phyloP scores from a whole-genome alignment of 2,329 filamentous ascomycete genomes.

The Aspergillus quadricinctus region DNA sequence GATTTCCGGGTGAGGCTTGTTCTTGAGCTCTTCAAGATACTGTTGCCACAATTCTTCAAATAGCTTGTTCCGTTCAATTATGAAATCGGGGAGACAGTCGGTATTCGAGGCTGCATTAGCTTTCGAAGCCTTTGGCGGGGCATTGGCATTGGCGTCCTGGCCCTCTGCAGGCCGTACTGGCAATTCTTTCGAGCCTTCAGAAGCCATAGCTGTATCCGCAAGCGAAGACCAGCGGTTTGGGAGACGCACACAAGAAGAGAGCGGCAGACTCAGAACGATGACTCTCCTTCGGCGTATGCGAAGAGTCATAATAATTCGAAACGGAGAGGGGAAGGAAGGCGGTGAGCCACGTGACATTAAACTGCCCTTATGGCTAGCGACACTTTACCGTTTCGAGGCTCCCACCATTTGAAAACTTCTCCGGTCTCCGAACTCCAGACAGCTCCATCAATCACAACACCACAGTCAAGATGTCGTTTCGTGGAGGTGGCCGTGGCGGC shows the following conservation, averaged over 20 bases:
- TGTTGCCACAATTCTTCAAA: constrained; percentile 86
- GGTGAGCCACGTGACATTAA: constrained; percentile 32
- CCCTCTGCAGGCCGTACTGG: constrained; percentile 32
- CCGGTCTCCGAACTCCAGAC: constrained; percentile 20
- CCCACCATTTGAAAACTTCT: constrained; percentile 40
- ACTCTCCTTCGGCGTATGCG: constrained; percentile 6
- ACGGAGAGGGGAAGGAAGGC: constrained; percentile 27
- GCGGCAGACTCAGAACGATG: constrained; percentile 10
- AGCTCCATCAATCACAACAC: constrained; percentile 23
- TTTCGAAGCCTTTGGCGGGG: constrained; percentile 33
- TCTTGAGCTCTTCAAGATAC: constrained; percentile 69
- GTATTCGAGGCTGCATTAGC: constrained; percentile 20
- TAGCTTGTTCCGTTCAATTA: constrained; percentile 76
- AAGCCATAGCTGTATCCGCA: constrained; percentile 26
- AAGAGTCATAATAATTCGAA: constrained; percentile 6
- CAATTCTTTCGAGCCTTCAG: constrained; percentile 33
- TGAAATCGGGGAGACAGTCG: constrained; percentile 63
- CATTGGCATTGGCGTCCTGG: constrained; percentile 11
- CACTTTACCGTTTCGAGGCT: constrained; percentile 44
- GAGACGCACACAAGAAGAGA: constrained; percentile 17
- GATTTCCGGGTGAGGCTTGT: constrained; percentile 44
- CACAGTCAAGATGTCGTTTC: constrained; percentile 57
- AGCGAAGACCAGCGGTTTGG: constrained; percentile 8
- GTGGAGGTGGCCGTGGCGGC: constrained; percentile 52
- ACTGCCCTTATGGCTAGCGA: constrained; percentile 34